A percentile compares a stretch with the other conserved stretches of the same genome.
phyloP scores from a whole-genome alignment of 2,329 filamentous ascomycete species.

The Pyricularia grisea region DNA sequence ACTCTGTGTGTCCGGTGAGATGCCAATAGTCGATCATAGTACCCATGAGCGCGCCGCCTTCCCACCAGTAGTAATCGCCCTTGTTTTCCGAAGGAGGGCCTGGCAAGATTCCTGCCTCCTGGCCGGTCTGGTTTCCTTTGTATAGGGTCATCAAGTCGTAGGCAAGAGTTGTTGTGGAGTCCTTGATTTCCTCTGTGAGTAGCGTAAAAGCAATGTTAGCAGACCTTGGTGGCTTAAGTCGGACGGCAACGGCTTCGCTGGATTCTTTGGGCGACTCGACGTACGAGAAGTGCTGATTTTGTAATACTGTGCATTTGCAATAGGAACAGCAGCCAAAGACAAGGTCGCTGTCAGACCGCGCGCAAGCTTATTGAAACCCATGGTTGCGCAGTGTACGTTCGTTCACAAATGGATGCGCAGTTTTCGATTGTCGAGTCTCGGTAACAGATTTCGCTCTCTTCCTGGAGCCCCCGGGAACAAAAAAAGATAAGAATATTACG shows the following conservation, averaged over 20 bases:
- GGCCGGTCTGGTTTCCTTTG: conserved; percentile 19
- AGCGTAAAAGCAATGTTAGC: background rate
- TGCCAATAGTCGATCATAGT: conserved; percentile 63
- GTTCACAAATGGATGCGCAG: background rate
- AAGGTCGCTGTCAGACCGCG: background rate
- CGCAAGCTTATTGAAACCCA: background rate
- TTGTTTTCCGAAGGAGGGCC: conserved; percentile 36
- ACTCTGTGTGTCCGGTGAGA: conserved; percentile 53
- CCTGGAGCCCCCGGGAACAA: too few species aligned
- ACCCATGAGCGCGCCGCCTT: conserved; percentile 60
- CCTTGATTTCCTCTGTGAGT: conserved; percentile 2
- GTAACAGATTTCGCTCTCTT: too few species aligned
- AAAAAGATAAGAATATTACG: background rate
- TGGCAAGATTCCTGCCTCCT: conserved; percentile 46
- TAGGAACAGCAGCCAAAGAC: background rate
- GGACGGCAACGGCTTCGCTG: background rate
- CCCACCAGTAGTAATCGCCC: conserved; percentile 66
- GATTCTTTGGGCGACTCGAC: background rate
- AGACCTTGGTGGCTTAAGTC: too few species aligned
- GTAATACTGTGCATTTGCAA: conserved; percentile 1
- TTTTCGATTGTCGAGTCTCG: background rate
- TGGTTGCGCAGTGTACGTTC: background rate
- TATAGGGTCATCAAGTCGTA: conserved; percentile 5
- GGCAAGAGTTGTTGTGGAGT: conserved; percentile 2
- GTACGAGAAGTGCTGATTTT: conserved; percentile 1